A percentile compares a stretch with the other conserved stretches of the same genome.
These are phyloP conservation scores for Sophora flavescens DNA, from an alignment of 306 rosid genomes.

Conservation along the genomic window DNA sequence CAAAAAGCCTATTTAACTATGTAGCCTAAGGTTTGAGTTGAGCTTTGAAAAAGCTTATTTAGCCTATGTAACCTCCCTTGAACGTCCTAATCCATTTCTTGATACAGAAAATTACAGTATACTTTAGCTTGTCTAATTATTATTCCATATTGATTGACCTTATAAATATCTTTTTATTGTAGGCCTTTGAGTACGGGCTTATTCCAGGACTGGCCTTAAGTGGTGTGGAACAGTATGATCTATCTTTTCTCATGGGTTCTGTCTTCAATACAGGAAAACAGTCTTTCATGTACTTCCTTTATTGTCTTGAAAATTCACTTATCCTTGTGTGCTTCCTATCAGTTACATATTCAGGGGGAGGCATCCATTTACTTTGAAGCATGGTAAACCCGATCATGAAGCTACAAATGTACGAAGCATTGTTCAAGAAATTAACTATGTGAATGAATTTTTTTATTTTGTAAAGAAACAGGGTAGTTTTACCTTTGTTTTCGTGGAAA, in stretches of 20 bases:
- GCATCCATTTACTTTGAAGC: constrained; percentile 79
- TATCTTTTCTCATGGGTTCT: constrained; percentile 41
- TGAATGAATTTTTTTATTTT: constrained; percentile 21
- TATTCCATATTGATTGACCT: constrained; percentile 42
- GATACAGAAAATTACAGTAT: constrained; percentile 8
- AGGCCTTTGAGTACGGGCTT: constrained; percentile 93
- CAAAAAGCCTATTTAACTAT: no score
- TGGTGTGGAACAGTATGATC: constrained; percentile 90
- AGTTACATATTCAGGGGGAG: constrained; percentile 91
- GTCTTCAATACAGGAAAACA: constrained; percentile 21
- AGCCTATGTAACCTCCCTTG: neutral
- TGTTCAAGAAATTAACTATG: constrained; percentile 35
- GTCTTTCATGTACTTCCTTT: constrained; percentile 30
- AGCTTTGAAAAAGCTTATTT: no score
- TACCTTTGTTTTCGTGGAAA: neutral
- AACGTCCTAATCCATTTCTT: constrained; percentile 16
- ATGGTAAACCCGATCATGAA: constrained; percentile 93
- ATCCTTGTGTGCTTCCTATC: constrained; percentile 43
- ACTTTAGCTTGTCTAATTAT: constrained; percentile 5
- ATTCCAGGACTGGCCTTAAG: constrained; percentile 88
- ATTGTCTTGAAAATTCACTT: constrained; percentile 36
- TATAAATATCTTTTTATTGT: constrained; percentile 36
- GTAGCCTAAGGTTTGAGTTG: no score
- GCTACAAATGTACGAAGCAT: constrained; percentile 76
- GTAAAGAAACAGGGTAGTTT: neutral